Conservation (phyloP, 768 basidiomycete species). For the Suillus variegatus region DNA sequence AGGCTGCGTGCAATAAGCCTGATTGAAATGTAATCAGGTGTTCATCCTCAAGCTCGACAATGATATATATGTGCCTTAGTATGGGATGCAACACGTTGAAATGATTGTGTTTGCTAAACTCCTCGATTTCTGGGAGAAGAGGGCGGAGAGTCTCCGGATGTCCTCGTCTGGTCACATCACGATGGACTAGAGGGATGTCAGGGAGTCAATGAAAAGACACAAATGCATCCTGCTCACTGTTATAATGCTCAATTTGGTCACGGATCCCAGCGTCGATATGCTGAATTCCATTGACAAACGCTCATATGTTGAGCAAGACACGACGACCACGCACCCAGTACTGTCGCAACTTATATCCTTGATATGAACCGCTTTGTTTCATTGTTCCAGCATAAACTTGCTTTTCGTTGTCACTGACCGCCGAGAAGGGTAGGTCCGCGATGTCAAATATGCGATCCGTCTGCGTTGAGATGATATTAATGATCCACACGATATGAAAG, state of each 20-base stretch:
- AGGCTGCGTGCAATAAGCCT: slow-evolving; percentile 54
- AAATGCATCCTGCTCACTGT: slow-evolving; percentile 41
- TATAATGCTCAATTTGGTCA: slow-evolving; percentile 67
- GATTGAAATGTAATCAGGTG: background rate
- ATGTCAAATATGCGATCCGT: slow-evolving; percentile 50
- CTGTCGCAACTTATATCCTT: slow-evolving; percentile 53
- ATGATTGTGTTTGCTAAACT: slow-evolving; percentile 53
- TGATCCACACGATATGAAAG: background rate
- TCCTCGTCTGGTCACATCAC: slow-evolving; percentile 43
- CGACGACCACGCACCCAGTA: slow-evolving; percentile 41
- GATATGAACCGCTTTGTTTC: slow-evolving; percentile 48
- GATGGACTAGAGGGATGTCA: slow-evolving; percentile 42
- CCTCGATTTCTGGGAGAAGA: slow-evolving; percentile 52
- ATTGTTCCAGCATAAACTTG: slow-evolving; percentile 38
- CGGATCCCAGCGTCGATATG: slow-evolving; percentile 61
- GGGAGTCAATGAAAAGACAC: background rate
- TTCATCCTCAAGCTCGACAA: background rate
- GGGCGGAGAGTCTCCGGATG: slow-evolving; percentile 55
- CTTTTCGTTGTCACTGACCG: slow-evolving; percentile 46
- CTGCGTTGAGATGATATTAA: slow-evolving; percentile 24
- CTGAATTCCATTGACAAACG: slow-evolving; percentile 33
- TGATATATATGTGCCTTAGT: slow-evolving; percentile 35
- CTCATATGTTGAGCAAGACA: background rate
- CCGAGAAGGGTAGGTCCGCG: slow-evolving; percentile 46
- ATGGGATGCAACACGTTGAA: slow-evolving; percentile 50